phyloP scores from a whole-genome alignment of 2,329 filamentous ascomycete species.

The Microdochium paspali region DNA sequence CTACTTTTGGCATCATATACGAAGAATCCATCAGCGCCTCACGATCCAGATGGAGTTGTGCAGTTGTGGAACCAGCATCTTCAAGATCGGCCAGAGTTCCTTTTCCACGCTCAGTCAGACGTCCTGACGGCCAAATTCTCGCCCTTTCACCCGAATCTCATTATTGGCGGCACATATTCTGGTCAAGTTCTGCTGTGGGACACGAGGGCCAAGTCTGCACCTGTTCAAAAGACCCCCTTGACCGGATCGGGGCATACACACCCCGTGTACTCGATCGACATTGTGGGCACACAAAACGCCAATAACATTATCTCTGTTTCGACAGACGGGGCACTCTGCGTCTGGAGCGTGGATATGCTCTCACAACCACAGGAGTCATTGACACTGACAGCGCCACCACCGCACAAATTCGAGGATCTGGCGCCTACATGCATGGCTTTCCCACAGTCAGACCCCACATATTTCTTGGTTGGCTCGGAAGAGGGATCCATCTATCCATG shows the following conservation, averaged over 20 bases:
- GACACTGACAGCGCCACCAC: conserved; percentile 75
- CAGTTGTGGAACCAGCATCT: conserved; percentile 97
- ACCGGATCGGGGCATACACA: conserved; percentile 94
- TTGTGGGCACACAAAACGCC: conserved; percentile 95
- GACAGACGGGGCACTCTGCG: conserved; percentile 92
- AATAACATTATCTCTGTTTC: conserved; percentile 98
- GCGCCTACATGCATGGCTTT: conserved; percentile 93
- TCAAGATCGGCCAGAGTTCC: conserved; percentile 88
- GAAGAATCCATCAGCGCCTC: conserved; percentile 89
- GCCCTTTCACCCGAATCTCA: conserved; percentile 94
- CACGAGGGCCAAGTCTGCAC: conserved; percentile 77
- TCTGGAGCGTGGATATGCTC: conserved; percentile 97
- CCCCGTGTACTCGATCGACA: conserved; percentile 89
- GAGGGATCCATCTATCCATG: conserved; percentile 95
- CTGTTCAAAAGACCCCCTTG: conserved; percentile 91
- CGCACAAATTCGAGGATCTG: conserved; percentile 87
- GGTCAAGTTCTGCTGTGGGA: conserved; percentile 97
- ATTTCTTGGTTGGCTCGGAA: conserved; percentile 94
- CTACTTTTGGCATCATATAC: conserved; percentile 91
- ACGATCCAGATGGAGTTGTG: conserved; percentile 86
- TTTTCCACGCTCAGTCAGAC: conserved; percentile 93
- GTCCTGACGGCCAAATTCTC: conserved; percentile 94
- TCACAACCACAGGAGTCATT: conserved; percentile 92
- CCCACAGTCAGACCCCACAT: conserved; percentile 89
- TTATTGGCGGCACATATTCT: conserved; percentile 92